These are phyloP conservation scores for Besnoitia besnoiti DNA, from an alignment of 169 alveolate genomes.

Conservation along the genomic window DNA sequence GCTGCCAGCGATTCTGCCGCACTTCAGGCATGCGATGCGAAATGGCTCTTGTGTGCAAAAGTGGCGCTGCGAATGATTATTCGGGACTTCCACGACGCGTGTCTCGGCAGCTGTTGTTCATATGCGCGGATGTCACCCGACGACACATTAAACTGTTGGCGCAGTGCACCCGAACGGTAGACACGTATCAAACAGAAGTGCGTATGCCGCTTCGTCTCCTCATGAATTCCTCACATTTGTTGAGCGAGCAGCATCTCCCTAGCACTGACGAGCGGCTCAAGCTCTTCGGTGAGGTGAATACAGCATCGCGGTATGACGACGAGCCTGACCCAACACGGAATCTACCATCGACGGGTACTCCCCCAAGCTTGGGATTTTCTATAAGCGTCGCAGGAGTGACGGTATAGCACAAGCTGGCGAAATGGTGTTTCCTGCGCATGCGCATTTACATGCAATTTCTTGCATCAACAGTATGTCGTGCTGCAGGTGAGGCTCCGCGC, in stretches of 20 bases:
- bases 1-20: no score
- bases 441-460: no score
- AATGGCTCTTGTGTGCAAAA: conserved; percentile 29
- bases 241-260: conserved; percentile 37
- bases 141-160: conserved; percentile 39
- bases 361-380: no score
- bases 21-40: background rate
- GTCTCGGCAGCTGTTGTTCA: conserved; percentile 30
- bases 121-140: background rate
- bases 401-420: no score
- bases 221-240: conserved; percentile 11
- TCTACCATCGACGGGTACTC: no score
- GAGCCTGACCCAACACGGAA: no score
- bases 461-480: no score
- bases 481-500: no score
- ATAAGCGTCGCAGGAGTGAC: no score
- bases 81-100: conserved; percentile 55
- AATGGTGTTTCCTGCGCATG: no score
- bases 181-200: conserved; percentile 12
- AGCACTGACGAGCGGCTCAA: conserved; percentile 41
- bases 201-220: conserved; percentile 16
- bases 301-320: no score
- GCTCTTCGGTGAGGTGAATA: background rate
- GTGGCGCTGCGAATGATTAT: conserved; percentile 38
- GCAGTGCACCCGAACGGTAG: conserved; percentile 9